Percentiles rank a stretch among this genome's conserved stretches.
Conservation (phyloP, 208 protist genomes). For the Phytomonas serpens region DNA sequence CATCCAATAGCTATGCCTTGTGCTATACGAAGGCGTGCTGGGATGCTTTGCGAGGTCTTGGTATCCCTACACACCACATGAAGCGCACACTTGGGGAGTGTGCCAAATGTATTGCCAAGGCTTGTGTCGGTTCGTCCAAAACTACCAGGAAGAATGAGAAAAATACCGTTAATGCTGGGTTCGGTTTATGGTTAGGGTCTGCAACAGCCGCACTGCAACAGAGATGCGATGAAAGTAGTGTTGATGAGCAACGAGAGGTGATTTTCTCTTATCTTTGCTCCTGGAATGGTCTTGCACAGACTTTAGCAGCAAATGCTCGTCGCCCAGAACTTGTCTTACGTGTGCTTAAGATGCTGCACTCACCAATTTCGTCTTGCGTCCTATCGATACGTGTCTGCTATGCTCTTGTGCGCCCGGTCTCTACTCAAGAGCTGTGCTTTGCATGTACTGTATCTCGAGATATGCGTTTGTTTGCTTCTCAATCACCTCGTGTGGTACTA, state of each 20-base stretch:
- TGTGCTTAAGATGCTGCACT: not conserved
- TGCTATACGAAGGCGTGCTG: not conserved
- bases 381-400: slow-evolving; percentile 14
- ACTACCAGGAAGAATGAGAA: not conserved
- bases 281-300: slow-evolving; percentile 32
- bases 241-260: not conserved
- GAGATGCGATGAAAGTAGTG: not conserved
- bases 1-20: slow-evolving; percentile 7
- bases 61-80: not conserved
- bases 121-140: not conserved
- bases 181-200: not conserved
- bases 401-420: slow-evolving; percentile 46
- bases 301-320: slow-evolving; percentile 24
- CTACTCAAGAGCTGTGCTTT: slow-evolving; percentile 30
- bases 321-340: slow-evolving; percentile 32
- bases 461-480: slow-evolving; percentile 13
- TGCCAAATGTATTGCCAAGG: not conserved
- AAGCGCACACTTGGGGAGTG: not conserved
- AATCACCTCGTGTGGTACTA: slow-evolving; percentile 18
- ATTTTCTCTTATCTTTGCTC: slow-evolving; percentile 30
- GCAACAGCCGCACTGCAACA: not conserved
- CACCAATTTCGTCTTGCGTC: not conserved
- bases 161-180: not conserved
- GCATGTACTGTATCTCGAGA: slow-evolving; percentile 16
- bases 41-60: not conserved